Evolutionary conservation across 495 filamentous ascomycete species (phyloP), one percentile per base, ranked within the genome.

Genomic region (Daldinia childiae): DNA sequence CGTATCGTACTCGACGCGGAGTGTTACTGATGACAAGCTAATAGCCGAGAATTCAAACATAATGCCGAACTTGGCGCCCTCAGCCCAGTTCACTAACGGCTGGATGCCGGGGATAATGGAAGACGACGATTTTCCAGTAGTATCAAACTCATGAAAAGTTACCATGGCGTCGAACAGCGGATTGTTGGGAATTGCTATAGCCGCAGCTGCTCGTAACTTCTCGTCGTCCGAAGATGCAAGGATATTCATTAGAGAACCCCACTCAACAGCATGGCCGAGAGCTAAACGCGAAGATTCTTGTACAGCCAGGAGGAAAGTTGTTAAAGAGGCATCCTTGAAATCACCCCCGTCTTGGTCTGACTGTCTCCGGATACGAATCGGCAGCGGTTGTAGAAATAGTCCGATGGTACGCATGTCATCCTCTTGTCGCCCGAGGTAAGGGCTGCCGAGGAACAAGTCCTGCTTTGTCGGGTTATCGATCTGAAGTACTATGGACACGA

Each of bases 161-260:
- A 45, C 41, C 41, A 45, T 45, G 17, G 41, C 41, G 41, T 45
- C 41, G 41, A 45, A 45, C n/a, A 45, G 41, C 41, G 41, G 41
- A 19, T 45, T 45, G 11, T 45, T 45, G 17, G 41, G 41, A 21
- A 19, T 19, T 2, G 6, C 41, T 7, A 17, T 45, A 8, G 41
- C 41, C 15, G 41, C 41, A 3, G 41, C 41, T 45, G 17, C n/a
- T 8, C 41, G 41, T 9, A 45, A 11, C 2, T 45, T 45, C 15
- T 45, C 41, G 1, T 45, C 41, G 6, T 45, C 17, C 9, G 41
- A 45, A 9, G 41, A 45, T 4, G 41, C 6, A 21, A 45, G 41
- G 5, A 45, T 45, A 2, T 45, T 3, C 41, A 45, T 45, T 21
- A 45, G 41, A 17, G 41, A 45, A 4, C 17, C 11, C 41, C 41